Evolutionary conservation across 805 yeast species (phyloP).

Genomic region (Saccharomycopsis lassenensis): DNA sequence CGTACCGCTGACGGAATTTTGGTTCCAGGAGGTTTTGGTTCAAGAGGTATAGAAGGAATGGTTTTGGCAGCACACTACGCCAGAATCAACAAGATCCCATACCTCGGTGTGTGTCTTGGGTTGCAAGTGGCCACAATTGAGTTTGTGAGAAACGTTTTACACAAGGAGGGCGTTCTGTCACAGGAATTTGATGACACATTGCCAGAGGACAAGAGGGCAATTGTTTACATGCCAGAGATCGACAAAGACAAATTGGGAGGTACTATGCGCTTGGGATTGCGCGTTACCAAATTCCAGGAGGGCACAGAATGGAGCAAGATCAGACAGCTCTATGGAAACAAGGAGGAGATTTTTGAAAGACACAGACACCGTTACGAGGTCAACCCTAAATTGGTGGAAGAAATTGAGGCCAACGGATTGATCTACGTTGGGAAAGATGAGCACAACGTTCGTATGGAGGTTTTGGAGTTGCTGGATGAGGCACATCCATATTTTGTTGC

Average conservation of each 20-base stretch:
- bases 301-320: constrained; percentile 59
- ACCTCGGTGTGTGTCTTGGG: constrained; percentile 94
- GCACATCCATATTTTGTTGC: constrained; percentile 83
- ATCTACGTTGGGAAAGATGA: constrained; percentile 92
- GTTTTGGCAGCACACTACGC: constrained; percentile 95
- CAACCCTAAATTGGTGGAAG: constrained; percentile 68
- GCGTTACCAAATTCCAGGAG: constrained; percentile 72
- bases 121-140: constrained; percentile 96
- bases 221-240: constrained; percentile 97
- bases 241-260: constrained; percentile 96
- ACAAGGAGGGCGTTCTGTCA: constrained; percentile 58
- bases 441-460: constrained; percentile 84
- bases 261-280: constrained; percentile 95
- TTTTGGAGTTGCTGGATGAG: constrained; percentile 60
- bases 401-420: constrained; percentile 70
- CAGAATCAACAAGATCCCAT: constrained; percentile 90
- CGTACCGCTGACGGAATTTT: constrained; percentile 93
- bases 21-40: constrained; percentile 98
- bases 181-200: constrained; percentile 68
- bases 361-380: constrained; percentile 98
- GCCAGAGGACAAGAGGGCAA: constrained; percentile 52
- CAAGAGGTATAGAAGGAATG: constrained; percentile 98
- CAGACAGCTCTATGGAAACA: constrained; percentile 68
- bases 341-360: constrained; percentile 68
- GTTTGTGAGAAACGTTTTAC: constrained; percentile 71